These are phyloP conservation scores for Didymella glomerata DNA, from an alignment of 2,329 filamentous ascomycete genomes.

Conservation along the genomic window DNA sequence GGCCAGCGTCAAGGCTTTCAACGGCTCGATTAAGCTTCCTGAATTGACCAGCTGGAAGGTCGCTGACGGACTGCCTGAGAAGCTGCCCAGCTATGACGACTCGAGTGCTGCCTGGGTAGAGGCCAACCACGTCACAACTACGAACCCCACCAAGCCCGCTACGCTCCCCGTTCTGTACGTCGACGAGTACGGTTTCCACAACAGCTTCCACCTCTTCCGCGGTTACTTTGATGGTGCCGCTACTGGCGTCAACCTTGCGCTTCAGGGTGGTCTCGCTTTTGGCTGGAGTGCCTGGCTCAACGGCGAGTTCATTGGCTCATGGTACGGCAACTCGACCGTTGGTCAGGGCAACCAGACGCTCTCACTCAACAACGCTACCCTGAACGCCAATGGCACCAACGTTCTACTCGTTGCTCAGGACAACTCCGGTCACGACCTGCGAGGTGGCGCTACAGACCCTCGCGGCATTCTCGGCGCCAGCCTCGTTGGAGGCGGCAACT, in stretches of 20 bases:
- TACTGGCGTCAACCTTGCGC: conserved; percentile 59
- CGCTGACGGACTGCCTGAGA: conserved; percentile 60
- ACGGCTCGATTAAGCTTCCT: conserved; percentile 49
- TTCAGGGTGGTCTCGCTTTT: conserved; percentile 64
- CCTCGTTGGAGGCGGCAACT: conserved; percentile 54
- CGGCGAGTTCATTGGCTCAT: conserved; percentile 64
- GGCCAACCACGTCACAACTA: conserved; percentile 49
- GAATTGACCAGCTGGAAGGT: conserved; percentile 58
- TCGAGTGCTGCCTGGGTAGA: conserved; percentile 55
- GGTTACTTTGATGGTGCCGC: conserved; percentile 51
- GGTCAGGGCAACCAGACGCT: conserved; percentile 53
- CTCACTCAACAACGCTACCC: conserved; percentile 61
- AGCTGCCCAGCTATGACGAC: conserved; percentile 55
- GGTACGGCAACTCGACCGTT: conserved; percentile 59
- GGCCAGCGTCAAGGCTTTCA: conserved; percentile 39
- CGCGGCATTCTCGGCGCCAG: conserved; percentile 64
- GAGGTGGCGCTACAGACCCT: conserved; percentile 57
- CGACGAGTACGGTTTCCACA: conserved; percentile 55
- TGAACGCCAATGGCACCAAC: conserved; percentile 54
- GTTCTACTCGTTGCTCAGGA: conserved; percentile 66
- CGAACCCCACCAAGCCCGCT: conserved; percentile 50
- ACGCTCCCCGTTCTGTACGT: conserved; percentile 54
- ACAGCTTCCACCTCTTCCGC: conserved; percentile 54
- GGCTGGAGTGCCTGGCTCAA: conserved; percentile 68
- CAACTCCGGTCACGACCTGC: conserved; percentile 67